Percentiles rank a stretch among this genome's conserved stretches.
These are phyloP conservation scores for Talaromyces verruculosus DNA, from an alignment of 2,329 filamentous ascomycete species.

Conservation along the genomic window DNA sequence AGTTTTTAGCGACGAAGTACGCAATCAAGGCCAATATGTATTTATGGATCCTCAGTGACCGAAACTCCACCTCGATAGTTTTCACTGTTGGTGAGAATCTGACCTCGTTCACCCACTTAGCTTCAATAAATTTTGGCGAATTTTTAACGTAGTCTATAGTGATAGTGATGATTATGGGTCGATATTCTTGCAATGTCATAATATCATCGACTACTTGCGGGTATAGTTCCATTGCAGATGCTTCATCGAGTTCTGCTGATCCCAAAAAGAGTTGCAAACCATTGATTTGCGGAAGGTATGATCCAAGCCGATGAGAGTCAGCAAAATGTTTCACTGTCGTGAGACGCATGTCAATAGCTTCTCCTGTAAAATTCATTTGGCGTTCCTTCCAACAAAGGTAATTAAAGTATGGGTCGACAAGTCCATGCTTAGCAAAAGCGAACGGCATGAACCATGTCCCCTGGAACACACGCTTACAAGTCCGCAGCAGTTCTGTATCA, in stretches of 20 bases:
- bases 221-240: too few species aligned
- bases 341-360: background rate
- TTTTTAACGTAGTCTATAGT: background rate
- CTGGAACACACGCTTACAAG: slow-evolving; percentile 45
- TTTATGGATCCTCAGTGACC: background rate
- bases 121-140: background rate
- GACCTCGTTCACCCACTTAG: background rate
- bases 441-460: slow-evolving; percentile 49
- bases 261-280: background rate
- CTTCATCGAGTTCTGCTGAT: background rate
- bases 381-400: background rate
- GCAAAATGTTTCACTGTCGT: slow-evolving; percentile 24
- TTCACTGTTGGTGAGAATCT: background rate
- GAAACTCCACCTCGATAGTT: background rate
- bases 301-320: background rate
- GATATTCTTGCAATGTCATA: background rate
- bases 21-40: background rate
- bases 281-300: slow-evolving; percentile 26
- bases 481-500: slow-evolving; percentile 42
- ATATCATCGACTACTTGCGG: background rate
- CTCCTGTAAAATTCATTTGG: background rate
- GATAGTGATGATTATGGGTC: background rate
- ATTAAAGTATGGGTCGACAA: too few species aligned
- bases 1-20: background rate
- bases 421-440: slow-evolving; percentile 36